phyloP scores from a whole-genome alignment of 2,329 filamentous ascomycete genomes.

The Penicillium sp. region DNA sequence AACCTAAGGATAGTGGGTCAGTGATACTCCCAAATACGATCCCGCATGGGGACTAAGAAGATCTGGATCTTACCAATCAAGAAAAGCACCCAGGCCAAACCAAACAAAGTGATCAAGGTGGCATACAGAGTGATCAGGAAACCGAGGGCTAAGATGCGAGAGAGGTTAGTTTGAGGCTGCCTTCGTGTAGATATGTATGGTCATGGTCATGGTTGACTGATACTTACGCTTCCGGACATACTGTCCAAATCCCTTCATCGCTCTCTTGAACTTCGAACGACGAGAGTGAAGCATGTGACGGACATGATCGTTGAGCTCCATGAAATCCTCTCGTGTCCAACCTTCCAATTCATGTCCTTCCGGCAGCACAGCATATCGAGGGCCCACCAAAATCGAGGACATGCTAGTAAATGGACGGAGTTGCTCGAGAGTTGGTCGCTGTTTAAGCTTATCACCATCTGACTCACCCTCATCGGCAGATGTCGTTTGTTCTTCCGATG shows the following conservation, averaged over 20 bases:
- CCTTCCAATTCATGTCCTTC: conserved; percentile 72
- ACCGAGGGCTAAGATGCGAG: conserved; percentile 62
- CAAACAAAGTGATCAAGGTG: conserved; percentile 79
- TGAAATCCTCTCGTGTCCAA: conserved; percentile 75
- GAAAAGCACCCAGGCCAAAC: conserved; percentile 87
- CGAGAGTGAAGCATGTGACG: conserved; percentile 85
- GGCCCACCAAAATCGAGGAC: conserved; percentile 68
- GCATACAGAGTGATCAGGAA: conserved; percentile 86
- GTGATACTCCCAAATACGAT: background rate
- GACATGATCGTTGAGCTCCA: conserved; percentile 81
- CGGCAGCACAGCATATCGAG: conserved; percentile 78
- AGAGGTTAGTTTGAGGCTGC: background rate
- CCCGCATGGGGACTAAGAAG: background rate
- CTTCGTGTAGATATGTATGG: background rate
- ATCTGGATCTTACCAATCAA: conserved; percentile 66
- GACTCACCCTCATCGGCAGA: conserved; percentile 33
- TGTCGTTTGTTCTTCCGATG: conserved; percentile 32
- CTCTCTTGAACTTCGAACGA: conserved; percentile 76
- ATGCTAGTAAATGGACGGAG: conserved; percentile 60
- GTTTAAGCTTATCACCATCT: conserved; percentile 28
- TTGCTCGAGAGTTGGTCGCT: conserved; percentile 31
- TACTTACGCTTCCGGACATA: conserved; percentile 53
- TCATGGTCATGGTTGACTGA: too few species aligned
- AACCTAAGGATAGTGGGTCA: conserved; percentile 49
- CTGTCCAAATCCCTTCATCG: conserved; percentile 78